A percentile compares a stretch with the other conserved stretches of the same genome.
phyloP scores from a whole-genome alignment of 1,284 basidiomycete species.

The Leccinum ambiguum region DNA sequence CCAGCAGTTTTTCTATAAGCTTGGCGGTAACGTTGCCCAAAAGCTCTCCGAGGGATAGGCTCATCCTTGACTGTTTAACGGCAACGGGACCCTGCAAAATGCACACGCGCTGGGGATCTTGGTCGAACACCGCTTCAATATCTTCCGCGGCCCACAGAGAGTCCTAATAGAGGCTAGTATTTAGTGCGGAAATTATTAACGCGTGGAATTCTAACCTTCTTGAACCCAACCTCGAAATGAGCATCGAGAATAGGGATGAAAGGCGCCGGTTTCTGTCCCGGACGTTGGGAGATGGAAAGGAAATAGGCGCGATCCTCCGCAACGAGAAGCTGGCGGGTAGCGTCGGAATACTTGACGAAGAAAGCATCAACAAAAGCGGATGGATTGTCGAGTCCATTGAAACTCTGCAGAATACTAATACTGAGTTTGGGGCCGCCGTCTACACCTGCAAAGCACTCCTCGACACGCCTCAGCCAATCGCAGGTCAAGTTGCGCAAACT shows the following conservation, averaged over 20 bases:
- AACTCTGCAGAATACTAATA: slow-evolving; percentile 76
- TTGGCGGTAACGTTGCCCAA: slow-evolving; percentile 84
- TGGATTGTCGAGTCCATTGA: slow-evolving; percentile 82
- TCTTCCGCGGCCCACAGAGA: slow-evolving; percentile 98
- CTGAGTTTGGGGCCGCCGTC: slow-evolving; percentile 82
- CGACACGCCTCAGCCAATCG: slow-evolving; percentile 95
- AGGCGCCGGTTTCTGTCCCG: slow-evolving; percentile 96
- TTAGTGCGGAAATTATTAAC: slow-evolving; percentile 15
- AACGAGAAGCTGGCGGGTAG: slow-evolving; percentile 85
- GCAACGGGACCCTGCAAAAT: slow-evolving; percentile 97
- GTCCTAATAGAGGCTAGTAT: slow-evolving; percentile 54
- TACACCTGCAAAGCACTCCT: slow-evolving; percentile 96
- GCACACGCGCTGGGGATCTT: slow-evolving; percentile 96
- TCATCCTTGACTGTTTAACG: slow-evolving; percentile 84
- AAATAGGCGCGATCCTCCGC: slow-evolving; percentile 96
- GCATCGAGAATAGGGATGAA: slow-evolving; percentile 98
- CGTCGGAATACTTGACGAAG: slow-evolving; percentile 83
- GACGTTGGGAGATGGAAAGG: slow-evolving; percentile 91
- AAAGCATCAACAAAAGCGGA: slow-evolving; percentile 77
- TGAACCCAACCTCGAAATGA: slow-evolving; percentile 97
- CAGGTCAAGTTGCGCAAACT: slow-evolving; percentile 95
- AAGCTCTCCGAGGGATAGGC: slow-evolving; percentile 80
- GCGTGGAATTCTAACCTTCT: slow-evolving; percentile 65
- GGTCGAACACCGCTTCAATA: slow-evolving; percentile 97
- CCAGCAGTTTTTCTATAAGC: slow-evolving; percentile 81